These are phyloP conservation scores for Asterophora parasitica DNA, from an alignment of 768 basidiomycete genomes.

Conservation along the genomic window DNA sequence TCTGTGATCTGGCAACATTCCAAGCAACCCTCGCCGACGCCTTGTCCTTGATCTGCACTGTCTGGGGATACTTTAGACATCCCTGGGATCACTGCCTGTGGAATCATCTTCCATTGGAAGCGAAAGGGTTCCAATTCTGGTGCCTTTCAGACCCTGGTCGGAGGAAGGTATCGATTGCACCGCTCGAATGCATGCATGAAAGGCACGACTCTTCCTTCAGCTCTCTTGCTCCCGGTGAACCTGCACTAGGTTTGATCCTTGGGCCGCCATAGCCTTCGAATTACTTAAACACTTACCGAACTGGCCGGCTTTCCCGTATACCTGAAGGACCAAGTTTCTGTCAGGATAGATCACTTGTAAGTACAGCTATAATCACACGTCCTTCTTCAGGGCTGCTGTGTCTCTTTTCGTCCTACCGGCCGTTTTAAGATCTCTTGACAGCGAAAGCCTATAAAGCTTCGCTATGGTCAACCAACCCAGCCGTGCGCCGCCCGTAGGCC, in stretches of 20 bases:
- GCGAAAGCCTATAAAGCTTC: slow-evolving; percentile 12
- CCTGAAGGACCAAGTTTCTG: slow-evolving; percentile 11
- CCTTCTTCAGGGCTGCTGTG: slow-evolving; percentile 14
- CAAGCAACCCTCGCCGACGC: not conserved
- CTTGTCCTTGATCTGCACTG: slow-evolving; percentile 5
- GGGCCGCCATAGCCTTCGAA: slow-evolving; percentile 3
- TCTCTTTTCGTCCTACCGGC: slow-evolving; percentile 12
- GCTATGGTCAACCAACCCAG: not conserved
- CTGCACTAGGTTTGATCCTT: slow-evolving; percentile 4
- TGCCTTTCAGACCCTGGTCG: not conserved
- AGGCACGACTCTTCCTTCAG: not conserved
- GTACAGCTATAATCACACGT: slow-evolving; percentile 9
- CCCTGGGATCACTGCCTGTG: not conserved
- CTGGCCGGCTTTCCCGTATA: slow-evolving; percentile 7
- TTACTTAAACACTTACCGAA: slow-evolving; percentile 2
- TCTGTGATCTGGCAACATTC: slow-evolving; percentile 3
- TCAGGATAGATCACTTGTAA: slow-evolving; percentile 8
- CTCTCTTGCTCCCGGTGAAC: not conserved
- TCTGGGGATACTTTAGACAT: not conserved
- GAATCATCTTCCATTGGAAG: slow-evolving; percentile 3
- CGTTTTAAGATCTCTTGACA: slow-evolving; percentile 10
- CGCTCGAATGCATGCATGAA: not conserved
- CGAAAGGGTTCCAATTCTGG: not conserved
- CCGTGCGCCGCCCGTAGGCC: not conserved
- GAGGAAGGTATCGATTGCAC: too few relatives aligned